These are phyloP conservation scores for Hymenoscyphus scutula DNA, from an alignment of 2,329 filamentous ascomycete genomes.

Conservation along the genomic window DNA sequence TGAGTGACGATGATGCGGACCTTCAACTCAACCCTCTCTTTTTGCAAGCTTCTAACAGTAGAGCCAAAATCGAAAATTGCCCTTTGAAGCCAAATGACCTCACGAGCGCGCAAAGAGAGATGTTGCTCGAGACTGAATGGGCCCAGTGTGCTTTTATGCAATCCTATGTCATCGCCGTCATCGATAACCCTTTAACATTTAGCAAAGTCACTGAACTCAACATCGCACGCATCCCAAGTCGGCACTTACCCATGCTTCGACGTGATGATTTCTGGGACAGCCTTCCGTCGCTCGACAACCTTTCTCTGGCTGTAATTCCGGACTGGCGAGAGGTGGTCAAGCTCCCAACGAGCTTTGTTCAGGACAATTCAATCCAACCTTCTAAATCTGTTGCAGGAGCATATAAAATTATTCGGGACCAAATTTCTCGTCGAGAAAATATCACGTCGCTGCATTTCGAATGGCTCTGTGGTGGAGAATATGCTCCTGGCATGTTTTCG, in stretches of 20 bases:
- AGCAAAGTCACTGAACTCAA: conserved; percentile 55
- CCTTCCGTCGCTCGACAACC: conserved; percentile 51
- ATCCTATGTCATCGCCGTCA: conserved; percentile 63
- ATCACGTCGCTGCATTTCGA: conserved; percentile 62
- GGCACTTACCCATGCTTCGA: conserved; percentile 55
- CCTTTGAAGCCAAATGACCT: conserved; percentile 49
- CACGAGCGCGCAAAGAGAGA: conserved; percentile 63
- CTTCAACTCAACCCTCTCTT: not conserved
- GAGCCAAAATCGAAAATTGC: conserved; percentile 19
- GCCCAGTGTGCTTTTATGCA: conserved; percentile 66
- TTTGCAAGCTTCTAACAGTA: not conserved
- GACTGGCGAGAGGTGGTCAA: conserved; percentile 63
- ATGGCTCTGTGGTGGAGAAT: conserved; percentile 66
- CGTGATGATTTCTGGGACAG: conserved; percentile 60
- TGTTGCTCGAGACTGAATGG: conserved; percentile 67
- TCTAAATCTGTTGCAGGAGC: conserved; percentile 51
- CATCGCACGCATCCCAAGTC: conserved; percentile 62
- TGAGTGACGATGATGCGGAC: not conserved
- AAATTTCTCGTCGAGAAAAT: conserved; percentile 46
- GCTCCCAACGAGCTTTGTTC: conserved; percentile 49
- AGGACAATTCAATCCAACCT: conserved; percentile 49
- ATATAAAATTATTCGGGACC: conserved; percentile 49
- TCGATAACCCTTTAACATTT: conserved; percentile 58
- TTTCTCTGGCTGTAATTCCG: conserved; percentile 61
- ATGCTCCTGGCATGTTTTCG: conserved; percentile 58